Base-by-base conservation (phyloP, 2,329 filamentous ascomycete species). In the Fusarium sororula region DNA sequence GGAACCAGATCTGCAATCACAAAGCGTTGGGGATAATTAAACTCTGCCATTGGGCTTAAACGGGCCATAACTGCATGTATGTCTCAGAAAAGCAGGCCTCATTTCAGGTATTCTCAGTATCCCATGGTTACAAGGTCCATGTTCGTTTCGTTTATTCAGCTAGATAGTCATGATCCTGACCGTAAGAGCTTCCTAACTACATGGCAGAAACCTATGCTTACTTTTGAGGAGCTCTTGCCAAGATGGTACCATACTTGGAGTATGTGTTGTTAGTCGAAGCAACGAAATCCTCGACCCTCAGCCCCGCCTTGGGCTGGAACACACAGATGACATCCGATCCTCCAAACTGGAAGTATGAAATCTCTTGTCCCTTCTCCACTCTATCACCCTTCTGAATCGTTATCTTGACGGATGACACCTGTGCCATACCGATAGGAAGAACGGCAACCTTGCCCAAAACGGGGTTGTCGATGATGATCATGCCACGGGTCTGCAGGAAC, bases 261-360 rank as follows among this genome's bases (percentile, higher is more conserved):
- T 67, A 67, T 8, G 64, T 67, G 24, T 58, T 24, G 18, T 47
- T 55, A 6, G 64, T 24, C 2, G 64, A 67, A 28, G 62, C 20
- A 11, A 67, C 62, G 3, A 67, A 67, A 3, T 66, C 30, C 11
- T 67, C 51, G 5, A 66, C 64, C 20, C 7, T 24, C 4, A 67
- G 9, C 3, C 38, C 64, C 3, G 62, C 62, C 18, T 59, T 38
- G 2, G 50, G 44, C 15, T 67, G 64, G 51, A 67, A 67, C 6
- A 66, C 64, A 5, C 64, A 67, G 10, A 67, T 67, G 4, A 66
- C 42, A 37, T 66, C 62, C 4, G 64, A 67, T 2, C 64, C 64
- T 66, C 64, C 62, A 22, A 67, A 67, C n/a, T 67, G 62, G 5
- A 67, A 67, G 38, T 67, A 66, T 1, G 44, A 67, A 5, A 67